Evolutionary conservation across 768 basidiomycete genomes (phyloP).

Genomic region (Suillus ampliporus): DNA sequence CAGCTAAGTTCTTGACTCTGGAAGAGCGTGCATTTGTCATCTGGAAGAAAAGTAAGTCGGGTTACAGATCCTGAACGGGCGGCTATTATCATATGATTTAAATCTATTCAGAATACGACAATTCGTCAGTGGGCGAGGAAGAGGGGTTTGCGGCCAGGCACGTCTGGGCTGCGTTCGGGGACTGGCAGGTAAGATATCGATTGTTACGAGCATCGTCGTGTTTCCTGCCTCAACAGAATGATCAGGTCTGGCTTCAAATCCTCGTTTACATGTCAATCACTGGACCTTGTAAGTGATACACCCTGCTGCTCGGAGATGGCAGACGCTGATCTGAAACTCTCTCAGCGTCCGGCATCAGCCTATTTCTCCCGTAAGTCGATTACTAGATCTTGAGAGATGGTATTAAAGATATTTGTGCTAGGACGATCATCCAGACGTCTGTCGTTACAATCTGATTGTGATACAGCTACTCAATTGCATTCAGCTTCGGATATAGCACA

Average conservation of each 20-base stretch:
- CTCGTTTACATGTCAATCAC: constrained; percentile 63
- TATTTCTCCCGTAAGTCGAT: constrained; percentile 67
- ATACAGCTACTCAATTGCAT: constrained; percentile 8
- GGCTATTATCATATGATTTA: too few relatives aligned
- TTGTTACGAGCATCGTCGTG: background rate
- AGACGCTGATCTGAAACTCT: background rate
- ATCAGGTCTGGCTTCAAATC: constrained; percentile 58
- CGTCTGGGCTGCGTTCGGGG: constrained; percentile 53
- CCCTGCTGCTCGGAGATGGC: too few relatives aligned
- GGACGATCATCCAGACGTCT: constrained; percentile 17
- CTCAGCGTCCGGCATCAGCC: constrained; percentile 69
- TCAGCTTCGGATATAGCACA: constrained; percentile 59
- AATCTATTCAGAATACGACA: constrained; percentile 55
- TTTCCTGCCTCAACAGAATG: background rate
- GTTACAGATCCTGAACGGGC: background rate
- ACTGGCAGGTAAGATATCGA: constrained; percentile 60
- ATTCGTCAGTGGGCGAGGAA: constrained; percentile 58
- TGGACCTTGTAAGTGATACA: constrained; percentile 55
- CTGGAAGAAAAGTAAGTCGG: constrained; percentile 56
- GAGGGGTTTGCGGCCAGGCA: constrained; percentile 61
- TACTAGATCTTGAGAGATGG: background rate
- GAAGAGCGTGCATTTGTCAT: constrained; percentile 64
- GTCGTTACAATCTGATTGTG: constrained; percentile 3
- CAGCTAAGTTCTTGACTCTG: constrained; percentile 63
- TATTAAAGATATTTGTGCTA: background rate